A percentile compares a stretch with the other conserved stretches of the same genome.
Evolutionary conservation across 2,329 filamentous ascomycete genomes (phyloP).

Genomic region (Cercospora sojina): DNA sequence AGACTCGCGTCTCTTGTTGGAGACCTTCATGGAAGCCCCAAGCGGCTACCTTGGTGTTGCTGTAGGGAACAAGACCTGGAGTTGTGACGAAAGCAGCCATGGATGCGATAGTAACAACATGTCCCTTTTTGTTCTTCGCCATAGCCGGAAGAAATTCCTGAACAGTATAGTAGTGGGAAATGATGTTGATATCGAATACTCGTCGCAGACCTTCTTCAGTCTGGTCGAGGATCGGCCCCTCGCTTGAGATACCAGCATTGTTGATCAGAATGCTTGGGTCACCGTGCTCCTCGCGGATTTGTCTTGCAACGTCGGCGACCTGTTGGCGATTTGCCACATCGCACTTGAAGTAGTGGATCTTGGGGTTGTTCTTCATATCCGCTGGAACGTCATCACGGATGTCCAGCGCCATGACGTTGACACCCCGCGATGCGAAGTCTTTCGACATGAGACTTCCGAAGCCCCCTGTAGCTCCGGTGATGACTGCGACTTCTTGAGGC

Average conservation of each 20-base stretch:
- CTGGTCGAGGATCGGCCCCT: slow-evolving; percentile 49
- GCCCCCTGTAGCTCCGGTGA: slow-evolving; percentile 40
- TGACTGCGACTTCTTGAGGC: slow-evolving; percentile 40
- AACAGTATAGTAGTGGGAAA: slow-evolving; percentile 53
- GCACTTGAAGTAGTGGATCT: slow-evolving; percentile 44
- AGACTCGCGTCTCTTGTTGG: slow-evolving; percentile 43
- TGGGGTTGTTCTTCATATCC: slow-evolving; percentile 35
- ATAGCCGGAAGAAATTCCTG: slow-evolving; percentile 55
- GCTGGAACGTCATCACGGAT: slow-evolving; percentile 38
- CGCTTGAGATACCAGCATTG: slow-evolving; percentile 52
- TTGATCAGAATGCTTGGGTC: slow-evolving; percentile 51
- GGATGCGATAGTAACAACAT: slow-evolving; percentile 57
- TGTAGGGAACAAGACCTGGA: slow-evolving; percentile 53
- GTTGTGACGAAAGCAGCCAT: slow-evolving; percentile 50
- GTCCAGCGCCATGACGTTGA: slow-evolving; percentile 44
- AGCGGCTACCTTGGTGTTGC: slow-evolving; percentile 52
- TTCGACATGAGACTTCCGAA: slow-evolving; percentile 42
- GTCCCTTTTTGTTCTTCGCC: slow-evolving; percentile 53
- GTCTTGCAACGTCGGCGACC: slow-evolving; percentile 44
- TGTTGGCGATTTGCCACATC: slow-evolving; percentile 51
- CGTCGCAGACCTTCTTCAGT: slow-evolving; percentile 46
- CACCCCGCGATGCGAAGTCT: slow-evolving; percentile 39
- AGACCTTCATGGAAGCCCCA: slow-evolving; percentile 55
- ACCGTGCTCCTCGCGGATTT: slow-evolving; percentile 44
- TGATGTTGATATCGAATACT: slow-evolving; percentile 55